phyloP scores from a whole-genome alignment of 2,329 filamentous ascomycete species.

The Penicillium hordei region DNA sequence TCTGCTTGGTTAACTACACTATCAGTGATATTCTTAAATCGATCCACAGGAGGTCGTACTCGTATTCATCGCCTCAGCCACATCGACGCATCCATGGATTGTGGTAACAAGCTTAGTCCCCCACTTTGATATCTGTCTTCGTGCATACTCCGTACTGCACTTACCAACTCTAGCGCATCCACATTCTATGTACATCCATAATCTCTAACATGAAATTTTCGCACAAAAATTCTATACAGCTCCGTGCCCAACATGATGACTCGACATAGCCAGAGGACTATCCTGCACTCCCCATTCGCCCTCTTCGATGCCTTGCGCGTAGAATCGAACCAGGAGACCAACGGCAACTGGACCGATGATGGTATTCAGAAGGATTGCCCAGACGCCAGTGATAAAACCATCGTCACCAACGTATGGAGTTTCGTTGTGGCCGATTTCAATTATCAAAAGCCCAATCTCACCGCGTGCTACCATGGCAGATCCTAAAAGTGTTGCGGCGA shows the following conservation, averaged over 20 bases:
- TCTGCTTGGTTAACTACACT: too few relatives aligned
- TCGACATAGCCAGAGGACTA: background rate
- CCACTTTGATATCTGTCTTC: too few relatives aligned
- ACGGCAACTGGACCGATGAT: slow-evolving; percentile 33
- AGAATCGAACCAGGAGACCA: slow-evolving; percentile 27
- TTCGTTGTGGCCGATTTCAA: slow-evolving; percentile 35
- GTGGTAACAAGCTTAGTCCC: background rate
- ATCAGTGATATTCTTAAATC: background rate
- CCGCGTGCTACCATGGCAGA: slow-evolving; percentile 37
- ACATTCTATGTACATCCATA: background rate
- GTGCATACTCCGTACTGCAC: too few relatives aligned
- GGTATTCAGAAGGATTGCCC: slow-evolving; percentile 37
- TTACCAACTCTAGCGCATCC: background rate
- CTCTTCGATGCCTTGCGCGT: slow-evolving; percentile 23
- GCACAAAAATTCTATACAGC: background rate
- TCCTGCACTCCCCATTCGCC: slow-evolving; percentile 30
- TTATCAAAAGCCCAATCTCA: slow-evolving; percentile 35
- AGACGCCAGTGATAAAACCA: slow-evolving; percentile 30
- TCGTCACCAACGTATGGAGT: slow-evolving; percentile 44
- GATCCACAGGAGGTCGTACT: background rate
- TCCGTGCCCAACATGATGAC: background rate
- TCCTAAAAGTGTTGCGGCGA: slow-evolving; percentile 29
- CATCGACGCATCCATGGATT: background rate
- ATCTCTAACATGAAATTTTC: background rate
- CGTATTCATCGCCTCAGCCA: background rate